Evolutionary conservation across 768 basidiomycete genomes (phyloP), one percentile per base, ranked within the genome.

Genomic region (Podaxis carcinomalis): DNA sequence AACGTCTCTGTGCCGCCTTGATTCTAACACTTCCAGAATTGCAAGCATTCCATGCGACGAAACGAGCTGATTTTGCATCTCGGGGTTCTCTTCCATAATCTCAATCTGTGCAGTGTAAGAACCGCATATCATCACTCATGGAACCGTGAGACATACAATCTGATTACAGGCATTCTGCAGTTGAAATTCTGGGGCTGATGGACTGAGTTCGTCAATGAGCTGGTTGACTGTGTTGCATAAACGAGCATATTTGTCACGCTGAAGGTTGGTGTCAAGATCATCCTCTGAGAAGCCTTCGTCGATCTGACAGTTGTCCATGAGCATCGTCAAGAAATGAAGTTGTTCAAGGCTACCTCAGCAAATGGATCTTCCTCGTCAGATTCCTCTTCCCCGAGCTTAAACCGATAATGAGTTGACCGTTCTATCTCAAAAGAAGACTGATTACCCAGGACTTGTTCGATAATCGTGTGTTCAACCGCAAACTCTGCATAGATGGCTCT

Each of bases 361-460:
- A 99, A 99, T 1, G 97, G 96, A 77, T 99, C 95, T 57, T 94
- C 92, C 56, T 96, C 95, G 60, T 96, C 94, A 2, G 84, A 85
- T 36, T 90, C 84, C 32, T 90, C 92, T 47, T 93, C 93, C 7
- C 88, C 88, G 57, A 90, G 74, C 87, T 90, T 63, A n/a, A 53
- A 46, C 10, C 9, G 47, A 16, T 19, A 56, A n/a, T 44, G 42
- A 51, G 59, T 36, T n/a, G 6, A 40, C 35, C 4, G 16, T 36
- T 57, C 35, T 56, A 39, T 50, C 55, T n/a, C 57, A 25, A 37
- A 61, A 36, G 35, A 10, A 47, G 36, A 40, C 16, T 10, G 53
- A 40, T 39, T 69, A 91, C 91, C 93, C 94, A 97, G 10, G 95
- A 94, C 74, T 87, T 89, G 71, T 90, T 94, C 23, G 95, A 94